A percentile compares a stretch with the other conserved stretches of the same genome.
Conservation (phyloP, 305 asterid genomes). For the Solanum chacoense region DNA sequence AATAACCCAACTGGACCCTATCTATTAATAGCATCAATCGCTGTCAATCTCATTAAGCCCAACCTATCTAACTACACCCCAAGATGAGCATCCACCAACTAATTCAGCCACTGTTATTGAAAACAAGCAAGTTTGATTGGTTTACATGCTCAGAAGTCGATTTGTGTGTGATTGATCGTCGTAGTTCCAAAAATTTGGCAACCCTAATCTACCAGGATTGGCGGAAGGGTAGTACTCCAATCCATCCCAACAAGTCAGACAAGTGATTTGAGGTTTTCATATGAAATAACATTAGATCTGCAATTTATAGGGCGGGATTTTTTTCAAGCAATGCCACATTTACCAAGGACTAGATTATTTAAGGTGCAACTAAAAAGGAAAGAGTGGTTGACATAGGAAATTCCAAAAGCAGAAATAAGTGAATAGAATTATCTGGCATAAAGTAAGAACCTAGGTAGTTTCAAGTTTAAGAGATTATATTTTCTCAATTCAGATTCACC, state of each 20-base stretch:
- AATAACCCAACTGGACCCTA: background rate
- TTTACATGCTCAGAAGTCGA: background rate
- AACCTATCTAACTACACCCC: background rate
- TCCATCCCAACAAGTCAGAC: background rate
- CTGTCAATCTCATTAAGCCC: background rate
- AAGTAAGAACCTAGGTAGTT: background rate
- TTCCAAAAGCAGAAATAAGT: background rate
- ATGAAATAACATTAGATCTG: background rate
- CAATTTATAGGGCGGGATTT: background rate
- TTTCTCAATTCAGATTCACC: background rate
- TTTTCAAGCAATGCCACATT: background rate
- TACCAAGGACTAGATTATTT: background rate
- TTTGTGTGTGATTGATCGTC: background rate
- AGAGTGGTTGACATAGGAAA: background rate
- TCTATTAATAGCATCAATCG: background rate
- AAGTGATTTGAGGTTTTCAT: background rate
- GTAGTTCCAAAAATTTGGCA: background rate
- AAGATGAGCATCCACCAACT: background rate
- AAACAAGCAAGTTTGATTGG: background rate
- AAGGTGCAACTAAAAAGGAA: background rate
- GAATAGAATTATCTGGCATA: background rate
- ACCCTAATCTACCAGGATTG: background rate
- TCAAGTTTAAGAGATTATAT: background rate
- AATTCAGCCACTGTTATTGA: background rate
- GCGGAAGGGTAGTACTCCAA: background rate